A percentile compares a stretch with the other conserved stretches of the same genome.
Conservation (phyloP, 306 rosid genomes). For the Gleditsia sinensis region DNA sequence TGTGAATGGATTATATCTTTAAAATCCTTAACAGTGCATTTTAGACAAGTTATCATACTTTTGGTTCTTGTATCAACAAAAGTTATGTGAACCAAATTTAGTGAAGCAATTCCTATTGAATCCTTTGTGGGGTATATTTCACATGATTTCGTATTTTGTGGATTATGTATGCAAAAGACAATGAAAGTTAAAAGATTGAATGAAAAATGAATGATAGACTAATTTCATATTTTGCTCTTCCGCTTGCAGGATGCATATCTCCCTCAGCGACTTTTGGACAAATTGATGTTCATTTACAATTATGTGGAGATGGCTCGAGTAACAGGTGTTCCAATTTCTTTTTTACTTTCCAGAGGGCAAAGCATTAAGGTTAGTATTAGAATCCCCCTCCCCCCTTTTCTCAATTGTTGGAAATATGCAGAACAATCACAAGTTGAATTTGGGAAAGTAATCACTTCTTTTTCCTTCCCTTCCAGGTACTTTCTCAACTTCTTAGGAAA, state of each 20-base stretch:
- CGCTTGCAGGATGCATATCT: constrained; percentile 92
- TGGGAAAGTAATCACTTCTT: constrained; percentile 21
- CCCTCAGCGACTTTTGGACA: constrained; percentile 95
- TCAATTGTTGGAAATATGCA: neutral
- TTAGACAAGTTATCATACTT: neutral
- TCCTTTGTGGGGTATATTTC: neutral
- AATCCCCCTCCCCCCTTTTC: constrained; percentile 3
- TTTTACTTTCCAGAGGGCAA: constrained; percentile 95
- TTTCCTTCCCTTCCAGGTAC: constrained; percentile 60
- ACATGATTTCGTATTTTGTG: neutral
- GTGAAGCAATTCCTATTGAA: neutral
- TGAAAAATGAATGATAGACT: constrained; percentile 3
- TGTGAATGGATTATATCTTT: constrained; percentile 2
- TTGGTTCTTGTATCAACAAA: constrained; percentile 6
- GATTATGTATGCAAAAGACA: neutral
- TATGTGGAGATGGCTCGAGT: constrained; percentile 99
- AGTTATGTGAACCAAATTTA: constrained; percentile 12
- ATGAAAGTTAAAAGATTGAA: neutral
- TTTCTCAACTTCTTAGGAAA: constrained; percentile 99
- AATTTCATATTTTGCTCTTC: constrained; percentile 23
- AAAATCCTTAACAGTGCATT: constrained; percentile 16
- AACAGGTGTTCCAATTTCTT: constrained; percentile 96
- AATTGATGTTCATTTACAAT: constrained; percentile 91
- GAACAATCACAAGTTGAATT: constrained; percentile 23
- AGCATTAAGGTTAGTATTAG: constrained; percentile 72